Base-by-base conservation (phyloP, 495 filamentous ascomycete genomes). In the Aspergillus ostianus region DNA sequence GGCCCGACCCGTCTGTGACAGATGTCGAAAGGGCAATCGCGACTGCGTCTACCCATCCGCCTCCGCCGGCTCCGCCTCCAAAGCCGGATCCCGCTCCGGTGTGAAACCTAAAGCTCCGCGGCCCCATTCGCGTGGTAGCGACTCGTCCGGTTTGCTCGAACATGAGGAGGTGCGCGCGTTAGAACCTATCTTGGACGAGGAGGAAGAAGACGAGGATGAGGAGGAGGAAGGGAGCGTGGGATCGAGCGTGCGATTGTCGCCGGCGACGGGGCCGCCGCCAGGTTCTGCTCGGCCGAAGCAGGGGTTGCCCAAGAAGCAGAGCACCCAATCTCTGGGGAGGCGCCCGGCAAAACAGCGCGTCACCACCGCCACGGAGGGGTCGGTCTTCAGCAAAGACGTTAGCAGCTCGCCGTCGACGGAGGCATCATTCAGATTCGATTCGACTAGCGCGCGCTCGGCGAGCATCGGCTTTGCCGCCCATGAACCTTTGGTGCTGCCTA, bases 11-110 rank as follows among this genome's bases (percentile, higher is more conserved):
- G 74, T 90, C 36, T 98, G 94, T 72, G 92, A 98, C 70, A 80
- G 91, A 64, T 96, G 92, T 70, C 84, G 85, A 56, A 97, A 96
- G 72, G 92, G 91, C 36, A 88, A 83, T 60, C 81, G 92, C 69
- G 90, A 92, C 36, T 97, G 92, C 67, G 77, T 85, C 53, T 97
- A 93, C 71, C 90, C 92, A 10, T 88, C 89, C 44, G 81, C 85
- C n/a, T 74, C 82, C 26, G 58, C 80, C 27, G 51, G 64, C 29
- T 60, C 73, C 9, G 44, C 52, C 5, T 63, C 69, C 41, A 85
- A 80, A 60, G 26, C 70, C 12, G 59, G 69, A 55, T 64, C 70
- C 23, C 74, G 77, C 60, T 57, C 64, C 81, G 85, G 70, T 63
- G 67, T 74, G 47, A 77, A 75, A 63, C 66, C 74, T 17, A 70